phyloP scores from a whole-genome alignment of 2,329 filamentous ascomycete species.

The Gnomoniopsis sp. region DNA sequence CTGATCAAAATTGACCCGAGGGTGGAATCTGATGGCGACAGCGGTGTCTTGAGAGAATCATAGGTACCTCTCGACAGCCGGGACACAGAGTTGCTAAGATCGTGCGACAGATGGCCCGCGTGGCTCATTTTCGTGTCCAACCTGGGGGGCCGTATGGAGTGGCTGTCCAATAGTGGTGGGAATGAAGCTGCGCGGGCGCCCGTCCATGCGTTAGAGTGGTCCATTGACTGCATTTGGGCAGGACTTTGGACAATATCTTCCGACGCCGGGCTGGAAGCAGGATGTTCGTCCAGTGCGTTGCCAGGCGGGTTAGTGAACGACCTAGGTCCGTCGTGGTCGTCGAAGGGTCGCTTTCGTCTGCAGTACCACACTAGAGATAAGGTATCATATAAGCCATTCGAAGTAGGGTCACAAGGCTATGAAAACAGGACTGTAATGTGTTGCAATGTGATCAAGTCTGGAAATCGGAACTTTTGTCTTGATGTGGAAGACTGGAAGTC shows the following conservation, averaged over 20 bases:
- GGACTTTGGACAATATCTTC: not conserved
- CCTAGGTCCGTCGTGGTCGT: not conserved
- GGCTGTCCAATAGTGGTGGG: constrained; percentile 2
- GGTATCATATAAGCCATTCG: too few relatives aligned
- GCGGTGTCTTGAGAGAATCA: not conserved
- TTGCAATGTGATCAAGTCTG: too few relatives aligned
- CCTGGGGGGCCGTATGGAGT: not conserved
- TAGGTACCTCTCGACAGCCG: not conserved
- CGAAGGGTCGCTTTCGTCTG: not conserved
- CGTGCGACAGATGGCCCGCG: not conserved
- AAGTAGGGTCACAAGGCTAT: too few relatives aligned
- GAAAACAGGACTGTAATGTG: too few relatives aligned
- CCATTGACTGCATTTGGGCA: not conserved
- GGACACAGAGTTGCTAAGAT: not conserved
- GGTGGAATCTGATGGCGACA: not conserved
- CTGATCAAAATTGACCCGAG: too few relatives aligned
- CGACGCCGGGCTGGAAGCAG: not conserved
- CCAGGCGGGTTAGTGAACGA: constrained; percentile 6
- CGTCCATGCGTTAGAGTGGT: constrained; percentile 5
- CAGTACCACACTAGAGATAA: constrained; percentile 8
- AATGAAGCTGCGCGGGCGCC: constrained; percentile 4
- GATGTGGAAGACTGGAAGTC: too few relatives aligned
- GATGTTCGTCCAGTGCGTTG: not conserved
- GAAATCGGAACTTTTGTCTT: not conserved
- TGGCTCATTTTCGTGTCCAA: not conserved